A percentile compares a stretch with the other conserved stretches of the same genome.
Conservation (phyloP, 768 basidiomycete species). For the Tylopilus cervinicoccineus region DNA sequence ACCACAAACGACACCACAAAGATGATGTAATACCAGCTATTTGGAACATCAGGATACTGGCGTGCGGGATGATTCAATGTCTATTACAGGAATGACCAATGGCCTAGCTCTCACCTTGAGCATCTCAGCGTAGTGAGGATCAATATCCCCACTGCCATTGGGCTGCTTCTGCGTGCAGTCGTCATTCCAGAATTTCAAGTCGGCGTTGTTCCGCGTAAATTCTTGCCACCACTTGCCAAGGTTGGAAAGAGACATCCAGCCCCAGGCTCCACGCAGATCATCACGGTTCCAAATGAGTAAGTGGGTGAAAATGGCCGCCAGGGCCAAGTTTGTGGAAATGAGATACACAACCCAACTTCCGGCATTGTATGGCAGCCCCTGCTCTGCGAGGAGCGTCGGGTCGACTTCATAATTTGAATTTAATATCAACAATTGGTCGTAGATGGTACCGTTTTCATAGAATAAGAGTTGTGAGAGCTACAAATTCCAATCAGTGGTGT, state of each 20-base stretch:
- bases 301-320: slow-evolving; percentile 50
- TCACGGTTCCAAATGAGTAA: slow-evolving; percentile 51
- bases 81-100: slow-evolving; percentile 15
- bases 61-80: background rate
- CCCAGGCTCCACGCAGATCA: slow-evolving; percentile 45
- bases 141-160: slow-evolving; percentile 39
- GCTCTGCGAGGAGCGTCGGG: slow-evolving; percentile 40
- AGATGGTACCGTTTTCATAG: background rate
- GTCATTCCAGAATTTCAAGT: slow-evolving; percentile 36
- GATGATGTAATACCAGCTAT: slow-evolving; percentile 31
- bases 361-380: slow-evolving; percentile 33
- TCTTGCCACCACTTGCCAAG: slow-evolving; percentile 22
- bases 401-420: slow-evolving; percentile 33
- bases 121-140: slow-evolving; percentile 59
- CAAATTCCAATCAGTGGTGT: background rate
- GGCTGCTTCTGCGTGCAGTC: slow-evolving; percentile 20
- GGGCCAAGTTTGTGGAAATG: slow-evolving; percentile 22
- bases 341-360: slow-evolving; percentile 22
- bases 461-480: slow-evolving; percentile 1
- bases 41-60: slow-evolving; percentile 33
- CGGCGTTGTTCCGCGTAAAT: slow-evolving; percentile 29
- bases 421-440: background rate
- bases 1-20: slow-evolving; percentile 38
- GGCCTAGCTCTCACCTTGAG: slow-evolving; percentile 21
- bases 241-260: slow-evolving; percentile 38